A percentile compares a stretch with the other conserved stretches of the same genome.
Evolutionary conservation across 1,284 basidiomycete species (phyloP).

Genomic region (Fomitopsis palustris): DNA sequence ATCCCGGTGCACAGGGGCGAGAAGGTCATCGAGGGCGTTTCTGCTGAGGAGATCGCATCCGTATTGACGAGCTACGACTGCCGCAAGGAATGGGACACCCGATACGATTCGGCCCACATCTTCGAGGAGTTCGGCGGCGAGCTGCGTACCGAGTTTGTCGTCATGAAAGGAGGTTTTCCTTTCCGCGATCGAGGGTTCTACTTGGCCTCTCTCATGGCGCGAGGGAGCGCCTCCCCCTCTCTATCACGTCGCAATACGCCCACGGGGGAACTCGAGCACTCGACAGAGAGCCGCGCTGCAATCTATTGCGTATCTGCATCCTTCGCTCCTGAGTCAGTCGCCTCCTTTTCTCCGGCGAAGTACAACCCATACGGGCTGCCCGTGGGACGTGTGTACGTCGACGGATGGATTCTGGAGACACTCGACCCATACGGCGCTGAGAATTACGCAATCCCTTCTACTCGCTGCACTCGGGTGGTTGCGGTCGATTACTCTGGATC

Average conservation of each 20-base stretch:
- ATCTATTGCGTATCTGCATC: constrained; percentile 79
- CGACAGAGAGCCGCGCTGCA: constrained; percentile 41
- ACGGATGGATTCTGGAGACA: constrained; percentile 97
- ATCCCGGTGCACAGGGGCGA: constrained; percentile 88
- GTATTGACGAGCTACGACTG: constrained; percentile 71
- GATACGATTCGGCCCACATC: constrained; percentile 65
- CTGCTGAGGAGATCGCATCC: constrained; percentile 86
- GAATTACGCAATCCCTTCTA: constrained; percentile 94
- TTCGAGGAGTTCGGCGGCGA: constrained; percentile 84
- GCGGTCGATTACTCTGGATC: constrained; percentile 89
- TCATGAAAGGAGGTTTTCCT: constrained; percentile 79
- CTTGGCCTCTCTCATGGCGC: constrained; percentile 73
- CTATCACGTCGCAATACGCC: constrained; percentile 23
- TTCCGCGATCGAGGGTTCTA: constrained; percentile 91
- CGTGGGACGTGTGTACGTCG: constrained; percentile 81
- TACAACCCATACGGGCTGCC: constrained; percentile 80
- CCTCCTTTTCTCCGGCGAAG: constrained; percentile 57
- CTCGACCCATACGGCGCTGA: constrained; percentile 96
- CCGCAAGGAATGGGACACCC: constrained; percentile 83
- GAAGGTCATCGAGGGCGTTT: constrained; percentile 92
- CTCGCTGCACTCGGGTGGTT: constrained; percentile 84
- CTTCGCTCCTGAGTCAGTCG: constrained; percentile 62
- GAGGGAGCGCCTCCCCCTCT: constrained; percentile 41
- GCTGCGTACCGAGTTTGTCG: constrained; percentile 66
- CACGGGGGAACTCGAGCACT: constrained; percentile 27